These are phyloP conservation scores for Iodosphaeria phyllophila DNA, from an alignment of 2,329 filamentous ascomycete genomes.

Conservation along the genomic window DNA sequence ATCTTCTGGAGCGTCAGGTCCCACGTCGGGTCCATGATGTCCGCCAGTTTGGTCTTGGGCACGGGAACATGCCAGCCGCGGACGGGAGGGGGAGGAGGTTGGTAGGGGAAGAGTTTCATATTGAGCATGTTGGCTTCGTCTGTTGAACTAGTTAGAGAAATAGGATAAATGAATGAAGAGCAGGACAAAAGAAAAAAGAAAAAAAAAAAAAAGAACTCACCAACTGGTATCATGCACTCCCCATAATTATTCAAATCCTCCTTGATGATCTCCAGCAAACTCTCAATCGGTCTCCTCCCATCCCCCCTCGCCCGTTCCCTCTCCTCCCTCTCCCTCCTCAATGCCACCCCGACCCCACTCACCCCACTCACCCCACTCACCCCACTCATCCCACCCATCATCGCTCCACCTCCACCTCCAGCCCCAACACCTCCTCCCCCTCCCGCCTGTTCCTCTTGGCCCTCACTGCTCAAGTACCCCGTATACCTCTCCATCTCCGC, in stretches of 20 bases:
- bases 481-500: slow-evolving; percentile 83
- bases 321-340: too few species aligned
- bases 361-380: too few species aligned
- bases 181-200: not conserved
- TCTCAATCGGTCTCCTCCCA: slow-evolving; percentile 57
- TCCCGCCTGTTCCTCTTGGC: slow-evolving; percentile 18
- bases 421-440: too few species aligned
- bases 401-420: too few species aligned
- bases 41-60: slow-evolving; percentile 42
- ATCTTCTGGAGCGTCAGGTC: slow-evolving; percentile 65
- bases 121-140: slow-evolving; percentile 91
- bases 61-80: slow-evolving; percentile 85
- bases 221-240: slow-evolving; percentile 96
- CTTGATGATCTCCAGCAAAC: slow-evolving; percentile 60
- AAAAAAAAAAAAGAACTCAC: too few species aligned
- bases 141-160: not conserved
- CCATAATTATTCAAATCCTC: slow-evolving; percentile 93
- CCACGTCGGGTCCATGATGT: slow-evolving; percentile 49
- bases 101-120: slow-evolving; percentile 83
- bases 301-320: too few species aligned
- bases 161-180: not conserved
- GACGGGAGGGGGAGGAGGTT: slow-evolving; percentile 57
- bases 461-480: slow-evolving; percentile 46
- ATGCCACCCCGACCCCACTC: too few species aligned
- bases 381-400: too few species aligned